A percentile compares a stretch with the other conserved stretches of the same genome.
phyloP scores from a whole-genome alignment of 83 land plant genomes.

The Picea abies region DNA sequence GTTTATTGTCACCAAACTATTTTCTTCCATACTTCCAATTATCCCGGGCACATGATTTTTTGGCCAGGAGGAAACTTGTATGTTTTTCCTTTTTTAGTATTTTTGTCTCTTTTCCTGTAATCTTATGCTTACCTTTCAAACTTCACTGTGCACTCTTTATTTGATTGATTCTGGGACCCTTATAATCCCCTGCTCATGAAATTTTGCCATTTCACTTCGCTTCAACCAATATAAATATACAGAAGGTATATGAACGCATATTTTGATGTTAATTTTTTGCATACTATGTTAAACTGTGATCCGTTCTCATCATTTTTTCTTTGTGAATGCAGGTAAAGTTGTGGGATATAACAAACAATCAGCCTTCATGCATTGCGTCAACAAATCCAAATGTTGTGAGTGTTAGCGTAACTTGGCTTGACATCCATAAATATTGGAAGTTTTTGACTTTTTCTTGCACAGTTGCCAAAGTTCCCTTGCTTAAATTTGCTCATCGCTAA shows the following conservation, averaged over 20 bases:
- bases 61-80: neutral
- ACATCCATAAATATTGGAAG: neutral
- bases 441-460: neutral
- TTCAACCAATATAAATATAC: neutral
- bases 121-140: neutral
- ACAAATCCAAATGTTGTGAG: conserved; percentile 84
- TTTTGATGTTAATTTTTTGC: neutral
- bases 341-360: conserved; percentile 88
- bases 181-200: neutral
- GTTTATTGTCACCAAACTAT: neutral
- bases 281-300: neutral
- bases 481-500: neutral
- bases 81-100: neutral
- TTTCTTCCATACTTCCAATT: neutral
- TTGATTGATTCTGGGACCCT: neutral
- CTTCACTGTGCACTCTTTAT: neutral
- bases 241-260: neutral
- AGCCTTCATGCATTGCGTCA: conserved; percentile 82
- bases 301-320: neutral
- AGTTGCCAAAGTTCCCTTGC: neutral
- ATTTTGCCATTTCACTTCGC: neutral
- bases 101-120: neutral
- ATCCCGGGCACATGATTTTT: neutral
- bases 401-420: neutral
- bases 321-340: conserved; percentile 69